A percentile compares a stretch with the other conserved stretches of the same genome.
Conservation (phyloP, 2,329 filamentous ascomycete genomes). For the Colletotrichum siamense region DNA sequence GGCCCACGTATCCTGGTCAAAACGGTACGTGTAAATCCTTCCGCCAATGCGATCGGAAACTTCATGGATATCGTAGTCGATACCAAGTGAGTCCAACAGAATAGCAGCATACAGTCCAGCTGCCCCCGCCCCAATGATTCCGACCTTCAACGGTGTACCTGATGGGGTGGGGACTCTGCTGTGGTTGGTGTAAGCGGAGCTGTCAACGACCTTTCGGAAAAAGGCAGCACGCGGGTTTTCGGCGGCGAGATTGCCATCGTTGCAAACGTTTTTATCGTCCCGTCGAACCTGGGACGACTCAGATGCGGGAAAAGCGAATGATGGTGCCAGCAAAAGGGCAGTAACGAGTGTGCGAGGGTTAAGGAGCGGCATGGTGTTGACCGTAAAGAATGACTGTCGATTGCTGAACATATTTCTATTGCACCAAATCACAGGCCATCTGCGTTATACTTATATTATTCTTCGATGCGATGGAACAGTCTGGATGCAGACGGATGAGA, state of each 20-base stretch:
- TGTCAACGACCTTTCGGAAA: conserved; percentile 19
- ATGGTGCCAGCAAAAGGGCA: conserved; percentile 16
- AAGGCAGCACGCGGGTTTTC: conserved; percentile 24
- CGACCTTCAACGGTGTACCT: conserved; percentile 28
- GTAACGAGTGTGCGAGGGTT: conserved; percentile 7
- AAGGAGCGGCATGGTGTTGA: conserved; percentile 9
- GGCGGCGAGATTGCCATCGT: conserved; percentile 20
- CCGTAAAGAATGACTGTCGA: neutral
- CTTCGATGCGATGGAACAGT: neutral
- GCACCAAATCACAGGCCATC: neutral
- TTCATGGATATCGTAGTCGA: conserved; percentile 44
- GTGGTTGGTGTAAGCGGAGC: conserved; percentile 20
- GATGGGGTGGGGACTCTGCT: conserved; percentile 10
- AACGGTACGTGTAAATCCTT: conserved; percentile 39
- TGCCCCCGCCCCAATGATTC: conserved; percentile 42
- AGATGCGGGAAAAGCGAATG: conserved; percentile 15
- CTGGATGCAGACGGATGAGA: neutral
- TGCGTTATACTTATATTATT: neutral
- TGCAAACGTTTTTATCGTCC: conserved; percentile 12
- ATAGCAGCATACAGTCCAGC: conserved; percentile 39
- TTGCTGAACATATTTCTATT: neutral
- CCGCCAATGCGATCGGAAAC: conserved; percentile 38
- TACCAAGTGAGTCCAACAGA: conserved; percentile 34
- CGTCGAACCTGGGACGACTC: neutral
- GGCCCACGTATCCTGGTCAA: conserved; percentile 28